Evolutionary conservation across 768 basidiomycete genomes (phyloP).

Genomic region (Dendrothele bispora): DNA sequence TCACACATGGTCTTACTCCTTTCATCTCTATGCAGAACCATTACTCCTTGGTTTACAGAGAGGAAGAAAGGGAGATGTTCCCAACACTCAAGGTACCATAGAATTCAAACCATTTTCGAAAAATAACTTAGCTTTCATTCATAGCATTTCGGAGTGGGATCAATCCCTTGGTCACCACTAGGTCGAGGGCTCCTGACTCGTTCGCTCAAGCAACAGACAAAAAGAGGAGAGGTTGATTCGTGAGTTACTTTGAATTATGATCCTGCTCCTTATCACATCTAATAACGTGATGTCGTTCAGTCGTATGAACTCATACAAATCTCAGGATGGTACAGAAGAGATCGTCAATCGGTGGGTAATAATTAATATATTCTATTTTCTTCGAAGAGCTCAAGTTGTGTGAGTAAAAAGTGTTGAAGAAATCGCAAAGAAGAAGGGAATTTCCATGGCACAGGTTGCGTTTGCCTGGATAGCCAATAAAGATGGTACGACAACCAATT

Average conservation of each 20-base stretch:
- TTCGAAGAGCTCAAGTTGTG: no score
- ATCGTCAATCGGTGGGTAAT: constrained; percentile 39
- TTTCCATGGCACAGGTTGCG: constrained; percentile 58
- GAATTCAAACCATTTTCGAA: no score
- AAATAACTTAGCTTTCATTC: neutral
- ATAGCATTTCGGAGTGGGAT: constrained; percentile 51
- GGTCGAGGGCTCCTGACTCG: constrained; percentile 51
- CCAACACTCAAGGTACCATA: constrained; percentile 50
- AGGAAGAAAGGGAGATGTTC: constrained; percentile 67
- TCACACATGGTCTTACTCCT: constrained; percentile 53
- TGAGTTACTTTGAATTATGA: constrained; percentile 12
- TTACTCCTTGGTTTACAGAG: constrained; percentile 59
- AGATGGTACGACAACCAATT: no score
- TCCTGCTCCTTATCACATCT: no score
- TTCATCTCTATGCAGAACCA: constrained; percentile 76
- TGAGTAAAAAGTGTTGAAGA: constrained; percentile 51
- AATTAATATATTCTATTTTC: no score
- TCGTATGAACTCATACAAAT: no score
- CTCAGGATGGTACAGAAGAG: constrained; percentile 18
- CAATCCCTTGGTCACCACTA: constrained; percentile 62
- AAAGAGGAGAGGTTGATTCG: constrained; percentile 36
- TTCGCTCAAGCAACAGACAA: constrained; percentile 36
- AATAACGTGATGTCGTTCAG: no score
- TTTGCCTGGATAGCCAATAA: constrained; percentile 51
- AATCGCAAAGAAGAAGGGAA: constrained; percentile 49